phyloP scores from a whole-genome alignment of 192 early-diverging fungal species.

The Ambispora gerdemannii region DNA sequence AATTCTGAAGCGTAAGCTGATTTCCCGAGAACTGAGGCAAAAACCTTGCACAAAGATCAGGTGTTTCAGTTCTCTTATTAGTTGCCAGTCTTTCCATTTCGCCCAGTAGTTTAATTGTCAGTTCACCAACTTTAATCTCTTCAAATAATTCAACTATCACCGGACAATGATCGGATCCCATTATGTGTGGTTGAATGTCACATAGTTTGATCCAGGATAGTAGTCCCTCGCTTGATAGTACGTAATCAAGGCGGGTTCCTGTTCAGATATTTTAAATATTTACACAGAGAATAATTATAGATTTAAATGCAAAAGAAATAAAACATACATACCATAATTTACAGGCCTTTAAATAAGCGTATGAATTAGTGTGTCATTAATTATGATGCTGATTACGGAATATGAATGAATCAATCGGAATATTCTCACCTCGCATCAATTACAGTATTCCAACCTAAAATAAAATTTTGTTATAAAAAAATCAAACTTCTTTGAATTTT shows the following conservation, averaged over 20 bases:
- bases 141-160: constrained; percentile 44
- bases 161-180: constrained; percentile 84
- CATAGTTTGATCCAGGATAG: constrained; percentile 58
- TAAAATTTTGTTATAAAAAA: not conserved
- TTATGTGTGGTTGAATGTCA: constrained; percentile 54
- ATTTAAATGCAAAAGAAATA: not conserved
- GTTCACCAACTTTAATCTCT: constrained; percentile 12
- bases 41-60: constrained; percentile 51
- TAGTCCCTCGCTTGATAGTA: constrained; percentile 53
- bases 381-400: too few relatives aligned
- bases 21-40: constrained; percentile 57
- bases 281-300: too few relatives aligned
- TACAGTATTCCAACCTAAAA: constrained; percentile 72
- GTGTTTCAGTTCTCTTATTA: constrained; percentile 31
- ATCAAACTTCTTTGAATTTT: too few relatives aligned
- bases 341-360: constrained; percentile 35
- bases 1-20: constrained; percentile 55
- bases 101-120: not conserved
- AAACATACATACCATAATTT: constrained; percentile 38
- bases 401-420: too few relatives aligned
- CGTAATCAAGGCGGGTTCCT: constrained; percentile 77
- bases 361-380: too few relatives aligned
- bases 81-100: constrained; percentile 23
- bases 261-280: not conserved
- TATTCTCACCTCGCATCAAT: constrained; percentile 64